Conservation (phyloP, 257 asterid genomes). For the Nicotiana obtusifolia region DNA sequence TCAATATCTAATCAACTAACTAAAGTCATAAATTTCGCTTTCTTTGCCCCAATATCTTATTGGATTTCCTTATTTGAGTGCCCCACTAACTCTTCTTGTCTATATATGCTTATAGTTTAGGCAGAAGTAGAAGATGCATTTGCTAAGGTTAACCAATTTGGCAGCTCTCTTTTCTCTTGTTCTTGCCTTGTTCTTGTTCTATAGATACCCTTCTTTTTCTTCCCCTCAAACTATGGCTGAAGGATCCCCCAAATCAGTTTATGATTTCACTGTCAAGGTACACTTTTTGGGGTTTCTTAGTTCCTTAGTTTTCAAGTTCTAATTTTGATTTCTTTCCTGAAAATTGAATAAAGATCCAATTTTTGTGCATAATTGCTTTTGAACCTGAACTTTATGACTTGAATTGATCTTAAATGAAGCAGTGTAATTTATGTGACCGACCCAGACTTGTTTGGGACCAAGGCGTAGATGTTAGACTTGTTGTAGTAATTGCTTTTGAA, state of each 20-base stretch:
- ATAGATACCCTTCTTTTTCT: slow-evolving; percentile 20
- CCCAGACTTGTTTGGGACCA: too few relatives aligned
- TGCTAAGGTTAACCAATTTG: slow-evolving; percentile 29
- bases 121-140: slow-evolving; percentile 19
- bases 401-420: too few relatives aligned
- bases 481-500: background rate
- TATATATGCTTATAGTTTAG: background rate
- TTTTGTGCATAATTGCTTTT: background rate
- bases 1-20: background rate
- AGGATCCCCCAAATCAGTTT: slow-evolving; percentile 31
- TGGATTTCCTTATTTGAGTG: background rate
- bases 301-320: background rate
- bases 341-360: background rate
- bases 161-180: slow-evolving; percentile 43
- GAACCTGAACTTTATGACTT: too few relatives aligned
- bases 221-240: slow-evolving; percentile 21
- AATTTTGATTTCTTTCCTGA: background rate
- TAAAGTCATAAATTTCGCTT: background rate
- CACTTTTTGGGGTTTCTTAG: background rate
- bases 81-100: background rate
- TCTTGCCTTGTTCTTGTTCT: slow-evolving; percentile 30
- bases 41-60: background rate
- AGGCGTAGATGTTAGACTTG: too few relatives aligned
- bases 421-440: too few relatives aligned
- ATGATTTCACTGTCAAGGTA: slow-evolving; percentile 69